Evolutionary conservation across 2,329 filamentous ascomycete species (phyloP), one percentile per base, ranked within the genome.

Genomic region (Exophiala mesophila): DNA sequence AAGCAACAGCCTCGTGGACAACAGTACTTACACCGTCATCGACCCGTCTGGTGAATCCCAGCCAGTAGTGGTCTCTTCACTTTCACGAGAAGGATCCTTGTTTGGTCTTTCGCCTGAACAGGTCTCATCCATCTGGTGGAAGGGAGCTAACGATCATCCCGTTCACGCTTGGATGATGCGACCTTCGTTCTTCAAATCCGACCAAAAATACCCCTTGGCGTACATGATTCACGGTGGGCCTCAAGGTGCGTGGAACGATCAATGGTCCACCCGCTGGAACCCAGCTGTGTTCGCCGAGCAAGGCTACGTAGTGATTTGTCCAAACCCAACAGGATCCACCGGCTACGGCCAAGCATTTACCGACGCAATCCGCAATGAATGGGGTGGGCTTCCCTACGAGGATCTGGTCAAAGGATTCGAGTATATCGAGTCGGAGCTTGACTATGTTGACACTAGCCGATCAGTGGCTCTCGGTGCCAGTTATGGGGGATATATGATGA

Each of bases 401-500:
- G 78, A 82, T 48, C 62, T 82, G 2, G 68, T 72, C 19, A 72
- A 69, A 30, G 71, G 76, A 7, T 68, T 78, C 36, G 65, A 72
- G 7, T 65, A 72, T 46, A 70, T 80, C 30, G 63, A 72, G 41
- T 53, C 64, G 1, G 63, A 77, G 7, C 60, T 77, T 12, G 49
- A 64, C 0, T 78, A 72, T 39, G 64, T 80, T 17, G 77, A 80
- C 53, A 70, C 68, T 9, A 59, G 61, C 6, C 72, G 74, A 5
- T 74, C 73, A 2, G 65, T 79, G 15, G 68, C 74, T 0, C 61
- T 72, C 1, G 77, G 77, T 0, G 71, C 64, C 5, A 73, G 71
- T 5, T 78, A 74, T 45, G 76, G 77, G n/a, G 77, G 74, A 7
- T 80, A 77, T 57, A 72, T 80, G 72, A 68, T 77, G 52, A 76